phyloP scores from a whole-genome alignment of 768 basidiomycete species.

The Suillus bovinus region DNA sequence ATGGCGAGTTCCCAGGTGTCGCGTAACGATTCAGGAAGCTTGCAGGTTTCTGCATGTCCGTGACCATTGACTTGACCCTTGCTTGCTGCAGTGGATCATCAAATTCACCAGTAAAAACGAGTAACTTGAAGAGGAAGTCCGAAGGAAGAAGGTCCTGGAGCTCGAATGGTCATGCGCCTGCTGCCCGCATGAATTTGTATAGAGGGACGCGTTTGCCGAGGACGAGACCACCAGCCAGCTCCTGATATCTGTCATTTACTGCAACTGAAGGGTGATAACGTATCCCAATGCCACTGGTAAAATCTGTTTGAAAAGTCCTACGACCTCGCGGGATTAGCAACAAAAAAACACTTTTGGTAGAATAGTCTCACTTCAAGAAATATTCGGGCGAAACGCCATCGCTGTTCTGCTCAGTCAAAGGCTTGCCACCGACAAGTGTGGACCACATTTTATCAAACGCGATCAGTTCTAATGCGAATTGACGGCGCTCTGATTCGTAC shows the following conservation, averaged over 20 bases:
- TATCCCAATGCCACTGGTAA: slow-evolving; percentile 48
- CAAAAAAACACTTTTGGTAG: background rate
- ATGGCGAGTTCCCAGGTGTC: slow-evolving; percentile 25
- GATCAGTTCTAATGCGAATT: slow-evolving; percentile 55
- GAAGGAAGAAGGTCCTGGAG: slow-evolving; percentile 51
- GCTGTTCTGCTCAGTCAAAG: slow-evolving; percentile 36
- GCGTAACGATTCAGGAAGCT: slow-evolving; percentile 30
- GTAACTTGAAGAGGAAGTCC: slow-evolving; percentile 49
- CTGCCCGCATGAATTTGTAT: slow-evolving; percentile 45
- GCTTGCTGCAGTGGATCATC: slow-evolving; percentile 23
- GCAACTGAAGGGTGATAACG: slow-evolving; percentile 45
- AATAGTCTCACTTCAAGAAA: slow-evolving; percentile 40
- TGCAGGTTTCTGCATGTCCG: slow-evolving; percentile 23
- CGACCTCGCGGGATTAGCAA: background rate
- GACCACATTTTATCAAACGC: slow-evolving; percentile 53
- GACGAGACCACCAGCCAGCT: slow-evolving; percentile 39
- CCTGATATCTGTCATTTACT: slow-evolving; percentile 36
- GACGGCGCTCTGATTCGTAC: slow-evolving; percentile 55
- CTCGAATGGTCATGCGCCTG: slow-evolving; percentile 46
- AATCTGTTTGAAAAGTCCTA: slow-evolving; percentile 45
- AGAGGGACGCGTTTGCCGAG: slow-evolving; percentile 52
- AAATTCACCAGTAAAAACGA: slow-evolving; percentile 45
- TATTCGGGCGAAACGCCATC: slow-evolving; percentile 43
- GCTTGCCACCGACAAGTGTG: slow-evolving; percentile 53
- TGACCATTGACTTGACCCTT: slow-evolving; percentile 28